Conservation (phyloP, 148 eudicot species). For the Nepenthes gracilis region DNA sequence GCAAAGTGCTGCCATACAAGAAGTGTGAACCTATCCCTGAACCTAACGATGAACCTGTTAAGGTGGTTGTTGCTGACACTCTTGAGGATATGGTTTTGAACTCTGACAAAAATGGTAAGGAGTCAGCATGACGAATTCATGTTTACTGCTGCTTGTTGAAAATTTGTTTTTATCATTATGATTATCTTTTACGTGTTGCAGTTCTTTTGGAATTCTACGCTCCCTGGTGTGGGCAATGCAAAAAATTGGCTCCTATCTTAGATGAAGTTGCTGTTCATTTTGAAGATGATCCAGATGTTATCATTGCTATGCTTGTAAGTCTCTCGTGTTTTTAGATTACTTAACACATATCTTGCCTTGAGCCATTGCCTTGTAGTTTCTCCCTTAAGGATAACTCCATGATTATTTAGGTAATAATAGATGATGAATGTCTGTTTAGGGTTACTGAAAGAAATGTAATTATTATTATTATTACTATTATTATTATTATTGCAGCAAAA, state of each 20-base stretch:
- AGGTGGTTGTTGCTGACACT: constrained; percentile 60
- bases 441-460: no score
- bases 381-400: no score
- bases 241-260: constrained; percentile 45
- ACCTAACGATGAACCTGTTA: constrained; percentile 51
- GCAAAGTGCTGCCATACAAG: constrained; percentile 34
- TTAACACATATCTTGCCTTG: no score
- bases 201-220: constrained; percentile 51
- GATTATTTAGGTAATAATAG: no score
- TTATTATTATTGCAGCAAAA: no score
- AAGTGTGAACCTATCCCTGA: constrained; percentile 60
- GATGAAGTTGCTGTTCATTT: constrained; percentile 45
- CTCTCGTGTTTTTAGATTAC: no score
- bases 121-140: not conserved
- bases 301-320: no score
- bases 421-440: no score
- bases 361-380: no score
- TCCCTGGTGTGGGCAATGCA: constrained; percentile 65
- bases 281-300: constrained; percentile 11
- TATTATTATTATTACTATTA: no score
- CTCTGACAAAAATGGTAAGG: constrained; percentile 50
- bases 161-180: no score
- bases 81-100: constrained; percentile 42
- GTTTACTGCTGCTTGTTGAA: no score
- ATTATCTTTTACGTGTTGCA: not conserved